Percentiles rank a stretch among this genome's conserved stretches.
Conservation (phyloP, 208 protist genomes). For the Acanthamoeba healyi region DNA sequence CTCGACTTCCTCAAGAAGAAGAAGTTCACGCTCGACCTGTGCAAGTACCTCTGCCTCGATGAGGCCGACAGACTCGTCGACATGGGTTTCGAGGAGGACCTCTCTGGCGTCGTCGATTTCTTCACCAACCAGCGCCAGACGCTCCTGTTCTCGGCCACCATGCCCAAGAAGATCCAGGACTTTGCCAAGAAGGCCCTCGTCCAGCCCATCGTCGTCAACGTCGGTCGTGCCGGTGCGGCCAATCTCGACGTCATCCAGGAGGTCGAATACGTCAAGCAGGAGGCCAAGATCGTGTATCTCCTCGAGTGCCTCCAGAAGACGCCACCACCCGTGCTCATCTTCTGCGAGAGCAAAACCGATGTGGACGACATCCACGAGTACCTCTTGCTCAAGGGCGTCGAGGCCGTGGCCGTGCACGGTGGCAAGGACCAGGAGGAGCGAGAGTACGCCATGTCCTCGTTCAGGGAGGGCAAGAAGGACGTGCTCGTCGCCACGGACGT, state of each 20-base stretch:
- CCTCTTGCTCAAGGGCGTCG: constrained; percentile 45
- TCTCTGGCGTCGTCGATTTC: constrained; percentile 80
- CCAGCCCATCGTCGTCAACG: constrained; percentile 81
- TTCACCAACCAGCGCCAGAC: constrained; percentile 87
- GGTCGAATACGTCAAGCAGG: constrained; percentile 76
- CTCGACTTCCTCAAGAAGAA: constrained; percentile 84
- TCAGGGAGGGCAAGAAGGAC: constrained; percentile 73
- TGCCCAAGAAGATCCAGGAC: constrained; percentile 74
- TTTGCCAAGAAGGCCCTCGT: constrained; percentile 79
- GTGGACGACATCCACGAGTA: constrained; percentile 78
- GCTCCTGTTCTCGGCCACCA: constrained; percentile 80
- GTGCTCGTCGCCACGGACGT: constrained; percentile 88
- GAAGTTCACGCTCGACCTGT: constrained; percentile 73
- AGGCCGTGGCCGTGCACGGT: constrained; percentile 81
- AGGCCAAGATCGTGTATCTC: constrained; percentile 78
- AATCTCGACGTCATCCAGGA: constrained; percentile 76
- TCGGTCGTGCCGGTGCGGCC: too few relatives aligned
- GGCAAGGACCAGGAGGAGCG: constrained; percentile 86
- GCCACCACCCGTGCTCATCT: too few relatives aligned
- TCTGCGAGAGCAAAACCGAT: constrained; percentile 76
- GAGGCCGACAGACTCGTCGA: constrained; percentile 86
- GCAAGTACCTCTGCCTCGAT: constrained; percentile 85
- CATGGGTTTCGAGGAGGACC: constrained; percentile 79
- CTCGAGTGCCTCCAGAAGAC: constrained; percentile 70
- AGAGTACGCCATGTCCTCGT: constrained; percentile 71